Percentiles rank a stretch among this genome's conserved stretches.
Evolutionary conservation across 2,329 filamentous ascomycete species (phyloP).

Genomic region (Karstenula rhodostoma): DNA sequence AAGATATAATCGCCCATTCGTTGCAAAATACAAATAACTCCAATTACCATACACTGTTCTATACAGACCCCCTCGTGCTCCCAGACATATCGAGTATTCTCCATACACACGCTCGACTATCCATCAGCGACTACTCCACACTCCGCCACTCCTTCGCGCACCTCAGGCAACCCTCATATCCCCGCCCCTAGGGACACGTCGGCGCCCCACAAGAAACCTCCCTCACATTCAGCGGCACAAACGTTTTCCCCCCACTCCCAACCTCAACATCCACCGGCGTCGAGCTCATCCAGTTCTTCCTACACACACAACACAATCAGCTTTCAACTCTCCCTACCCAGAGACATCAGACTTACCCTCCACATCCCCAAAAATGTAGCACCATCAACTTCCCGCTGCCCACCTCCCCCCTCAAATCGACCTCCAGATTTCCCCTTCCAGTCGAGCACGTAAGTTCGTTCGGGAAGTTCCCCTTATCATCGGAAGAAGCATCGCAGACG

Average conservation of each 20-base stretch:
- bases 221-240: not conserved
- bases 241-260: not conserved
- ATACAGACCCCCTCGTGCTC: too few species aligned
- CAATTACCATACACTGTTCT: not conserved
- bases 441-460: conserved; percentile 32
- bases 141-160: not conserved
- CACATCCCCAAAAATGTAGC: conserved; percentile 39
- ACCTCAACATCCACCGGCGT: conserved; percentile 8
- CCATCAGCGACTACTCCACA: too few species aligned
- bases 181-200: conserved; percentile 3
- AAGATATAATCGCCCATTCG: not conserved
- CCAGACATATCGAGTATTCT: not conserved
- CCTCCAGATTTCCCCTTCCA: conserved; percentile 28
- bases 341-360: conserved; percentile 29
- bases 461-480: conserved; percentile 23
- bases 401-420: conserved; percentile 26
- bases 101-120: too few species aligned
- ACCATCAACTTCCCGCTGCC: conserved; percentile 34
- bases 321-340: not conserved
- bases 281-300: conserved; percentile 9
- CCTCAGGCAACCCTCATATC: not conserved
- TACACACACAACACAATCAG: not conserved
- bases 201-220: conserved; percentile 4
- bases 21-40: not conserved
- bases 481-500: conserved; percentile 28